Evolutionary conservation across 177 flowering plant species (phyloP).

Genomic region (Vitis hybrid): DNA sequence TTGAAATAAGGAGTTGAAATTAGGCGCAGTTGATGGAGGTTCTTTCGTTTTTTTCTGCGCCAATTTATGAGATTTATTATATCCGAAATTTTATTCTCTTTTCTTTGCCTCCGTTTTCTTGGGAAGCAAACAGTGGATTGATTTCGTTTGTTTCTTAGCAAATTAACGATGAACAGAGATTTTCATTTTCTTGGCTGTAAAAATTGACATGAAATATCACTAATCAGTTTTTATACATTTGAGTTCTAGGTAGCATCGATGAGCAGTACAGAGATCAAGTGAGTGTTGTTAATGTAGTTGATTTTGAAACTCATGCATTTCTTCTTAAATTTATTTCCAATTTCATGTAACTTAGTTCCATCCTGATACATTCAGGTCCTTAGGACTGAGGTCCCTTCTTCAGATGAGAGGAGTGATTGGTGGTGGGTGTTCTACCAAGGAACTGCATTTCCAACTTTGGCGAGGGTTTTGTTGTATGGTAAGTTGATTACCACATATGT

Average conservation of each 20-base stretch:
- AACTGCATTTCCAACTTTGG: slow-evolving; percentile 66
- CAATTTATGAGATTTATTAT: too few relatives aligned
- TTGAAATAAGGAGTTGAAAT: too few relatives aligned
- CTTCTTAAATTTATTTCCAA: not conserved
- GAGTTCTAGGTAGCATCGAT: slow-evolving; percentile 50
- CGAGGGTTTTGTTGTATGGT: slow-evolving; percentile 70
- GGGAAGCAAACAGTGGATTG: too few relatives aligned
- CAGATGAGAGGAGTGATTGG: slow-evolving; percentile 48
- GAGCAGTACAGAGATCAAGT: slow-evolving; percentile 41
- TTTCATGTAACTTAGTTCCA: not conserved
- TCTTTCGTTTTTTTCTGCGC: too few relatives aligned
- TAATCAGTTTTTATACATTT: not conserved
- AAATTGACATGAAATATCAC: too few relatives aligned
- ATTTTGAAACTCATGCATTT: not conserved
- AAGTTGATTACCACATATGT: slow-evolving; percentile 11
- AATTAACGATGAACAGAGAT: too few relatives aligned
- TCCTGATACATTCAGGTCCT: slow-evolving; percentile 31
- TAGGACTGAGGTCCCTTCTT: slow-evolving; percentile 25
- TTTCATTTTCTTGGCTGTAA: too few relatives aligned
- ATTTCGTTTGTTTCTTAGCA: too few relatives aligned
- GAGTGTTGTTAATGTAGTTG: slow-evolving; percentile 4
- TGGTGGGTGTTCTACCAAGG: slow-evolving; percentile 68
- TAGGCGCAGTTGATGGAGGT: too few relatives aligned
- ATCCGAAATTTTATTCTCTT: too few relatives aligned
- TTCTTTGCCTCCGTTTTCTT: too few relatives aligned